phyloP scores from a whole-genome alignment of 176 grass and related monocot species.

The Aegilops umbellulata region DNA sequence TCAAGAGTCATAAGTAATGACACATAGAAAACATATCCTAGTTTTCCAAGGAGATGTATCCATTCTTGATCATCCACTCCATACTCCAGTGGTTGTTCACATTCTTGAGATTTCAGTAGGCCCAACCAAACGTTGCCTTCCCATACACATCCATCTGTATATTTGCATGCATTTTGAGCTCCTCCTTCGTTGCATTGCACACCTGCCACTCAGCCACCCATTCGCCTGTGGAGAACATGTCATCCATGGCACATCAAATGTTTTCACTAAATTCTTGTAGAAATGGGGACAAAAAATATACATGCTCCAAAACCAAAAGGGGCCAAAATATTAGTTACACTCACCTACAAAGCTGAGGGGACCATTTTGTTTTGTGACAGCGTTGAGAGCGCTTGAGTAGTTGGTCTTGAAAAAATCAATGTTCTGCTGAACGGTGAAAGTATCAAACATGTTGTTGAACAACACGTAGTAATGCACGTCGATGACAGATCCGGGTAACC shows the following conservation, averaged over 20 bases:
- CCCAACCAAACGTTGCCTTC: constrained; percentile 58
- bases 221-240: constrained; percentile 31
- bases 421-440: constrained; percentile 54
- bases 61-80: constrained; percentile 77
- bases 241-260: neutral
- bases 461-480: constrained; percentile 53
- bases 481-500: constrained; percentile 31
- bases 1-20: neutral
- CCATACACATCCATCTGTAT: constrained; percentile 47
- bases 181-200: neutral
- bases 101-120: constrained; percentile 59
- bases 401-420: constrained; percentile 40
- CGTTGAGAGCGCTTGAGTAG: neutral
- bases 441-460: neutral
- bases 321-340: neutral
- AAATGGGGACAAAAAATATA: neutral
- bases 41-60: constrained; percentile 39
- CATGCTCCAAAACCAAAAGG: neutral
- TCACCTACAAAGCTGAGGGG: constrained; percentile 57
- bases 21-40: neutral
- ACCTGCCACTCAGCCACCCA: constrained; percentile 43
- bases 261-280: neutral
- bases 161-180: constrained; percentile 35
- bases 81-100: constrained; percentile 51
- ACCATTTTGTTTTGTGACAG: constrained; percentile 28